Evolutionary conservation across 139 green algal genomes (phyloP).

Genomic region (Closterium sp.): DNA sequence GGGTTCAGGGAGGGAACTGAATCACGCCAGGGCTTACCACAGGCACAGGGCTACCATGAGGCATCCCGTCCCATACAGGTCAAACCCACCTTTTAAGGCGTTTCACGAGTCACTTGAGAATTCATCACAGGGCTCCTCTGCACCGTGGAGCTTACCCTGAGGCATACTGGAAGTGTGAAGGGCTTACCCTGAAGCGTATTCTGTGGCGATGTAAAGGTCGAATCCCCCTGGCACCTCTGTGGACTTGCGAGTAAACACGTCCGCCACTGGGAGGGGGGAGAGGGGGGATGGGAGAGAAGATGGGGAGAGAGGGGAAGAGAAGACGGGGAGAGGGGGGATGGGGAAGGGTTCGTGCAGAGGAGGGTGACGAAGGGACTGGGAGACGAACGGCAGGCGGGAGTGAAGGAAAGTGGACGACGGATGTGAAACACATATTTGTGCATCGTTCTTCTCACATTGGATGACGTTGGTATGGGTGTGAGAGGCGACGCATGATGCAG

Average conservation of each 20-base stretch:
- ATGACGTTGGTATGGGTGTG: slow-evolving; percentile 46
- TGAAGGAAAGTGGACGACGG: too few relatives aligned
- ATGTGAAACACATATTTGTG: too few relatives aligned
- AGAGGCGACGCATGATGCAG: slow-evolving; percentile 48
- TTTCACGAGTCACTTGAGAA: too few relatives aligned
- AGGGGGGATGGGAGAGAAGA: background rate
- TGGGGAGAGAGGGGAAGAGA: too few relatives aligned
- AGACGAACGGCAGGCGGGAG: background rate
- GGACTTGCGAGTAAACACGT: slow-evolving; percentile 42
- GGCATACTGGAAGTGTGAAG: too few relatives aligned
- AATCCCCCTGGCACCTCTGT: slow-evolving; percentile 34
- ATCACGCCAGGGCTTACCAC: too few relatives aligned
- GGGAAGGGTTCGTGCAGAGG: background rate
- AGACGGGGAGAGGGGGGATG: too few relatives aligned
- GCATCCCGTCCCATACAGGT: too few relatives aligned
- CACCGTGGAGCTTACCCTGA: slow-evolving; percentile 36
- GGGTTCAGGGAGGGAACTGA: too few relatives aligned
- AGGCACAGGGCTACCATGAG: too few relatives aligned
- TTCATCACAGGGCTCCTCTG: too few relatives aligned
- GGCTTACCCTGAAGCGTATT: slow-evolving; percentile 40
- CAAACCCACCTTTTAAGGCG: too few relatives aligned
- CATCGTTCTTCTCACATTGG: slow-evolving; percentile 1
- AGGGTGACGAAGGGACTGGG: background rate
- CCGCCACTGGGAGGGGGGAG: slow-evolving; percentile 15
- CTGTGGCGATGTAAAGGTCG: slow-evolving; percentile 48